Evolutionary conservation across 2,329 filamentous ascomycete genomes (phyloP).

Genomic region (Cercospora nicotianae): DNA sequence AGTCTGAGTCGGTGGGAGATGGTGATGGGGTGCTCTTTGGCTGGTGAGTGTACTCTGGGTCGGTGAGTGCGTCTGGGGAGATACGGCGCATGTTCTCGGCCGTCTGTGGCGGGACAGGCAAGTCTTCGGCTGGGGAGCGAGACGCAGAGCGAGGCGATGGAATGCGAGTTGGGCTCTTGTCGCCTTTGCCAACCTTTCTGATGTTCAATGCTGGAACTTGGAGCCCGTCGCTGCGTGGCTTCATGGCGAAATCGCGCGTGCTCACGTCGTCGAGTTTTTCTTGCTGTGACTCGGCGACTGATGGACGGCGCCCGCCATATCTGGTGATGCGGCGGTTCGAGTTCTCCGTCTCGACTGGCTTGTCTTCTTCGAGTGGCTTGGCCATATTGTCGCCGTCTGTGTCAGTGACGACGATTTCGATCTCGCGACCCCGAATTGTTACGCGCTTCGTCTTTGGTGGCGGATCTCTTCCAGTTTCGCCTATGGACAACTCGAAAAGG

Average conservation of each 20-base stretch:
- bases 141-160: constrained; percentile 10
- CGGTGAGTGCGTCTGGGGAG: not conserved
- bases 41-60: not conserved
- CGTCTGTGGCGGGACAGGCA: constrained; percentile 5
- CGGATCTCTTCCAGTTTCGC: not conserved
- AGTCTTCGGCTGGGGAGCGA: not conserved
- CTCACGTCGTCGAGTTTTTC: not conserved
- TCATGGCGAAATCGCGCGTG: constrained; percentile 10
- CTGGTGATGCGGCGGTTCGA: constrained; percentile 4
- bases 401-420: constrained; percentile 12
- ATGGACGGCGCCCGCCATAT: constrained; percentile 6
- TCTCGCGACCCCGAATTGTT: not conserved
- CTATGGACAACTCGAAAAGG: not conserved
- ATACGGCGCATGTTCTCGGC: not conserved
- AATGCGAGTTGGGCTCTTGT: constrained; percentile 1
- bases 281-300: constrained; percentile 18
- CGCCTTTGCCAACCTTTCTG: constrained; percentile 6
- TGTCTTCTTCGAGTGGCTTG: not conserved
- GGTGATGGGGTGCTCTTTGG: not conserved
- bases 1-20: not conserved
- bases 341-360: not conserved
- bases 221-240: constrained; percentile 5
- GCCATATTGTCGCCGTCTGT: not conserved
- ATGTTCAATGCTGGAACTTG: constrained; percentile 5
- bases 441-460: constrained; percentile 2